Conservation (phyloP, 208 protist species). For the Herpetomonas muscarum region DNA sequence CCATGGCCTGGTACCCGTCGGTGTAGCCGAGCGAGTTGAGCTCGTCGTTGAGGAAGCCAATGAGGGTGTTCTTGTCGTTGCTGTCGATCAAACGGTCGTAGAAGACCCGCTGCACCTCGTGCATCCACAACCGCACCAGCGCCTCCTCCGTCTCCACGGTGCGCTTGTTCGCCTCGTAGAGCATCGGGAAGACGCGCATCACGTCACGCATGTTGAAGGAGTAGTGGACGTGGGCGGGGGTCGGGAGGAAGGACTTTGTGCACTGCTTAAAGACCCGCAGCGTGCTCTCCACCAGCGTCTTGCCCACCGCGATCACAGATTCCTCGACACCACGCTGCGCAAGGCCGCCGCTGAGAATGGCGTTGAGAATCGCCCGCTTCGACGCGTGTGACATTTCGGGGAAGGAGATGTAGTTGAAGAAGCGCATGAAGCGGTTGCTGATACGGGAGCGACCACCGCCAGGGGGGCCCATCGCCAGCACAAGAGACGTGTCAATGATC, state of each 20-base stretch:
- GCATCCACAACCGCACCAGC: conserved; percentile 92
- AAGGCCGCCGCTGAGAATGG: conserved; percentile 92
- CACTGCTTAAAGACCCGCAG: conserved; percentile 93
- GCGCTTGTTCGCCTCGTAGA: conserved; percentile 83
- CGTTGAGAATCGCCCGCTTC: conserved; percentile 92
- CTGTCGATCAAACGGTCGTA: conserved; percentile 92
- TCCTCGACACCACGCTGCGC: conserved; percentile 56
- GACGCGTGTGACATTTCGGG: conserved; percentile 93
- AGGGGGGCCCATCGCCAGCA: conserved; percentile 97
- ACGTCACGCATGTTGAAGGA: conserved; percentile 99
- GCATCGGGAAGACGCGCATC: conserved; percentile 95
- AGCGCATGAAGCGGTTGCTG: conserved; percentile 96
- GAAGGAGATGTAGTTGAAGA: conserved; percentile 97
- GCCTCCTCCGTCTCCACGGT: conserved; percentile 48
- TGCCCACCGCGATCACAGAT: conserved; percentile 44
- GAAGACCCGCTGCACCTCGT: conserved; percentile 96
- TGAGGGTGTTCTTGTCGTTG: conserved; percentile 82
- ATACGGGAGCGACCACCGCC: conserved; percentile 94
- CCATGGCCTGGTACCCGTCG: conserved; percentile 50
- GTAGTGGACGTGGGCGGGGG: conserved; percentile 97
- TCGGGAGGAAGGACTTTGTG: conserved; percentile 92
- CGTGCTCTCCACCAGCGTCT: conserved; percentile 84
- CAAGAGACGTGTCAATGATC: conserved; percentile 94
- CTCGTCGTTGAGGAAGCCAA: conserved; percentile 65
- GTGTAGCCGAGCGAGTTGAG: conserved; percentile 56